Evolutionary conservation across 345 rosid genomes (phyloP).

Genomic region (Xanthoceras sorbifolium): DNA sequence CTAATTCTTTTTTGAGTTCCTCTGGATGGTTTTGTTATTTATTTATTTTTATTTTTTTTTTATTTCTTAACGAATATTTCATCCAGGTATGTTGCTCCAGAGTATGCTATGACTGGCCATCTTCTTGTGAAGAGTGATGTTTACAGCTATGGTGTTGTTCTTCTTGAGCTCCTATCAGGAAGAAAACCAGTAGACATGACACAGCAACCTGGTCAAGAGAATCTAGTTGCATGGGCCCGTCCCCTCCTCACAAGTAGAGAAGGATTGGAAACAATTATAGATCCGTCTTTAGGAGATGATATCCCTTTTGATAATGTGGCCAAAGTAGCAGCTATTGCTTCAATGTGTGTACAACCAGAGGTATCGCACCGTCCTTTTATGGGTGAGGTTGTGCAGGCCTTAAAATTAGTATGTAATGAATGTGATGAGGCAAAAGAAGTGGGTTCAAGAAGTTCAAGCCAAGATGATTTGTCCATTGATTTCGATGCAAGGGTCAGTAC

Average conservation of each 20-base stretch:
- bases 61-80: constrained; percentile 11
- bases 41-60: neutral
- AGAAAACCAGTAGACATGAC: constrained; percentile 92
- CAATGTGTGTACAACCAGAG: constrained; percentile 96
- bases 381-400: constrained; percentile 99
- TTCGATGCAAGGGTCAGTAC: constrained; percentile 45
- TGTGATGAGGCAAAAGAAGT: constrained; percentile 79
- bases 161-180: constrained; percentile 89
- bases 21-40: neutral
- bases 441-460: constrained; percentile 53
- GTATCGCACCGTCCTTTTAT: constrained; percentile 95
- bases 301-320: constrained; percentile 77
- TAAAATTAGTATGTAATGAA: constrained; percentile 84
- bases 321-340: constrained; percentile 93
- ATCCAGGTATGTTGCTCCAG: constrained; percentile 91
- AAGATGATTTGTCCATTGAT: constrained; percentile 49
- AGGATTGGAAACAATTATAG: constrained; percentile 70
- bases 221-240: constrained; percentile 89
- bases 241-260: constrained; percentile 74
- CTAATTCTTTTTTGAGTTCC: constrained; percentile 3
- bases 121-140: constrained; percentile 98
- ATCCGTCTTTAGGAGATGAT: constrained; percentile 63
- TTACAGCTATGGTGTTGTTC: constrained; percentile 97
- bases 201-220: constrained; percentile 88
- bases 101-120: constrained; percentile 99